These are phyloP conservation scores for Annulohypoxylon bovei DNA, from an alignment of 495 filamentous ascomycete species.

Conservation along the genomic window DNA sequence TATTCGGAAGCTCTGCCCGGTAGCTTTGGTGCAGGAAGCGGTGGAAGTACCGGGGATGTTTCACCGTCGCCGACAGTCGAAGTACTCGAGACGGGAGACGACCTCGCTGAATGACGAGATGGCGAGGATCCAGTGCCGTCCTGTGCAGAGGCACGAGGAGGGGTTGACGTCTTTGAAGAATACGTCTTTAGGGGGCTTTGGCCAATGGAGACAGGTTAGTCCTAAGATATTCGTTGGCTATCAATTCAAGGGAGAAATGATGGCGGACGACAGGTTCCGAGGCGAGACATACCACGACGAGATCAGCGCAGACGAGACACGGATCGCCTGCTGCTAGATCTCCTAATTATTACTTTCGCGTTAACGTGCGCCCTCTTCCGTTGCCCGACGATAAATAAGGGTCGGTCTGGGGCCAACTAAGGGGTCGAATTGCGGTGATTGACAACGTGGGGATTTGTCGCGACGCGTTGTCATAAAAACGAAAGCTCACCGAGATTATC, in stretches of 20 bases:
- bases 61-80: conserved; percentile 63
- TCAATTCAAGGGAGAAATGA: conserved; percentile 19
- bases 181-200: conserved; percentile 58
- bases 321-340: conserved; percentile 64
- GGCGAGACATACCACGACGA: conserved; percentile 54
- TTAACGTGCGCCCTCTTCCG: conserved; percentile 37
- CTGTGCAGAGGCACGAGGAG: conserved; percentile 65
- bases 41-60: conserved; percentile 63
- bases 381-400: conserved; percentile 29
- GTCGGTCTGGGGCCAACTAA: conserved; percentile 37
- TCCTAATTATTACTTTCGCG: conserved; percentile 48
- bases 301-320: conserved; percentile 66
- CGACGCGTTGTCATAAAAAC: conserved; percentile 51
- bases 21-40: conserved; percentile 59
- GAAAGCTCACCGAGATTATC: conserved; percentile 27
- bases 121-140: conserved; percentile 52
- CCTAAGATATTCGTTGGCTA: conserved; percentile 1
- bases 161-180: conserved; percentile 59
- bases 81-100: conserved; percentile 60
- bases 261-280: conserved; percentile 6
- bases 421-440: conserved; percentile 32
- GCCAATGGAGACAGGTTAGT: conserved; percentile 32
- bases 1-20: conserved; percentile 58
- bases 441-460: conserved; percentile 41
- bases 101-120: conserved; percentile 46